phyloP scores from a whole-genome alignment of 2,329 filamentous ascomycete species.

The Biscogniauxia sp. region DNA sequence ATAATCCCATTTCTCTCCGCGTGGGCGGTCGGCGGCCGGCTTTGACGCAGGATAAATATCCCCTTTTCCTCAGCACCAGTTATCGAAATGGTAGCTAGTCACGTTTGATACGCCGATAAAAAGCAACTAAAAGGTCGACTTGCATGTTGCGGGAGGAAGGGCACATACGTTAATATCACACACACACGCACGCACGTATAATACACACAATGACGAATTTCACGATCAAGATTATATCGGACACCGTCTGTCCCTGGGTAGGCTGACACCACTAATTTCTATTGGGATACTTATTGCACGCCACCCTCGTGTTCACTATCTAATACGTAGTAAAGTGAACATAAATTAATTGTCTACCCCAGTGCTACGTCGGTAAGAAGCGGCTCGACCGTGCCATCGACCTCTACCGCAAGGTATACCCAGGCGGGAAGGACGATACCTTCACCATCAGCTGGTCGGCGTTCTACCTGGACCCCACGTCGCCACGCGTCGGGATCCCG shows the following conservation, averaged over 20 bases:
- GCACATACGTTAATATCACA: too few relatives aligned
- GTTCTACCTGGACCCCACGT: slow-evolving; percentile 75
- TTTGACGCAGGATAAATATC: too few relatives aligned
- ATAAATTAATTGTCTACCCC: slow-evolving; percentile 9
- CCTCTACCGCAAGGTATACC: slow-evolving; percentile 61
- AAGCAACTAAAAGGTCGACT: too few relatives aligned
- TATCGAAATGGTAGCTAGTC: too few relatives aligned
- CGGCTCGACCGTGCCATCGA: slow-evolving; percentile 71
- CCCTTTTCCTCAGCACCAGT: too few relatives aligned
- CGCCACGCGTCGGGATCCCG: slow-evolving; percentile 45
- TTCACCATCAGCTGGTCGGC: slow-evolving; percentile 75
- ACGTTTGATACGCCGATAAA: too few relatives aligned
- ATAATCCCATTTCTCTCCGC: too few relatives aligned
- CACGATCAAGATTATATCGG: slow-evolving; percentile 74
- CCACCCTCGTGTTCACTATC: slow-evolving; percentile 20
- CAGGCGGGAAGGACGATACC: slow-evolving; percentile 58
- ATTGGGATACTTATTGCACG: slow-evolving; percentile 2
- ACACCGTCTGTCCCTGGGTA: slow-evolving; percentile 71
- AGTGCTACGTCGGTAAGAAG: slow-evolving; percentile 78
- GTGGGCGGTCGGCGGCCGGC: too few relatives aligned
- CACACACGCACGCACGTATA: too few relatives aligned
- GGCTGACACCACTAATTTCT: slow-evolving; percentile 13
- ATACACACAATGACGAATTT: slow-evolving; percentile 63
- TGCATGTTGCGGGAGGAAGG: too few relatives aligned
- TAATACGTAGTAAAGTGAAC: too few relatives aligned